Base-by-base conservation (phyloP, 208 protist genomes). In the Trichomonas tenax region DNA sequence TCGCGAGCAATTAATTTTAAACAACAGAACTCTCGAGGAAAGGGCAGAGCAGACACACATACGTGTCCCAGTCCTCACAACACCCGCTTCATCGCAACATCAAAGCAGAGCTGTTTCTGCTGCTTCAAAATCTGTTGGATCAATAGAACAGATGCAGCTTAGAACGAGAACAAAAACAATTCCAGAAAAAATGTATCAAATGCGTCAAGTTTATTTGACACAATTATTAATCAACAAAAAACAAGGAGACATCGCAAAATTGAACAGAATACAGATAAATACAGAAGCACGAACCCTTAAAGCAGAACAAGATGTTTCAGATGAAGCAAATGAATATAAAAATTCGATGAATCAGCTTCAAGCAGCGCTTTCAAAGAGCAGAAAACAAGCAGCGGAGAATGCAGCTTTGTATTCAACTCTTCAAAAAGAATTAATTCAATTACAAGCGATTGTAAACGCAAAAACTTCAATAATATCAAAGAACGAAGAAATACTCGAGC, bases 211-310 rank as follows among this genome's bases (percentile, higher is more conserved):
- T 58, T 93, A 93, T 51, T 23, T 23, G 6, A n/a, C 44, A 21
- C 86, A 93, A 26, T 44, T 93, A 34, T 58, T 93, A 48, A 93
- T 93, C 44, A 26, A 93, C 9, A 93, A 93, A 38, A 93, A 93
- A 58, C 41, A 51, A 0, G 0, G 31, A 51, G 86, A 93, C 17
- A 51, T 51, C 17, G 11, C 17, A 17, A 93, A 48, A 40, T 38
- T 93, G 17, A 36, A 23, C 21, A 14, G 17, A 23, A 38, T n/a
- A 51, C 23, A 44, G 4, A 4, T n/a, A 17, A 93, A 48, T 48
- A 48, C 11, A 10, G 44, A 93, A 23, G 45, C 11, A 38, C 0
- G 26, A 34, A 6, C 46, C 21, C 40, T 48, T 17, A 26, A 48
- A 26, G n/a, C 9, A 11, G 86, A 93, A 93, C 15, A 41, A 34